Evolutionary conservation across 176 grass and related monocot genomes (phyloP).

Genomic region (Saccharum spontaneum): DNA sequence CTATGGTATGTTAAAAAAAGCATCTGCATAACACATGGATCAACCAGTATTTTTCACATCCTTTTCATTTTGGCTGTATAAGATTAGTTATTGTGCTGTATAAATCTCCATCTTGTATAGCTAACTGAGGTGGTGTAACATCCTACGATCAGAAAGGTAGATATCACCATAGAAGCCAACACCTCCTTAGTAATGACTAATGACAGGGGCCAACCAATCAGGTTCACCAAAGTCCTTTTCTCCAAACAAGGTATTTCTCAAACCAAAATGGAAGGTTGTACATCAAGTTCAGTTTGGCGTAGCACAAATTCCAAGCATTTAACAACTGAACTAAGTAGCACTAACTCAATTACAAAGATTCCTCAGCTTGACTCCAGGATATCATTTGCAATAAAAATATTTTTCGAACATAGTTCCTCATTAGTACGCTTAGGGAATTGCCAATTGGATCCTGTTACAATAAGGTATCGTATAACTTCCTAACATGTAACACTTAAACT

Average conservation of each 20-base stretch:
- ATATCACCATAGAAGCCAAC: neutral
- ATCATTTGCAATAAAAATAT: neutral
- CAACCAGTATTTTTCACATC: conserved; percentile 7
- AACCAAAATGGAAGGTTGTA: neutral
- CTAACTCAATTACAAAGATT: neutral
- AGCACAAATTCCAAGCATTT: neutral
- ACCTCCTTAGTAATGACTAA: neutral
- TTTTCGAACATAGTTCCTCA: neutral
- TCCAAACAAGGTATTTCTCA: conserved; percentile 14
- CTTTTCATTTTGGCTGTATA: neutral
- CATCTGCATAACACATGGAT: neutral
- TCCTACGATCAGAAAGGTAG: neutral
- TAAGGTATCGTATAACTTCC: neutral
- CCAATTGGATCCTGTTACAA: neutral
- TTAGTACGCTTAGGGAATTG: neutral
- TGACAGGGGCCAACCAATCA: neutral
- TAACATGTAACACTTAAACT: conserved; percentile 1
- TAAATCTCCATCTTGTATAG: neutral
- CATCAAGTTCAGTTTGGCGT: neutral
- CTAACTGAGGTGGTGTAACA: neutral
- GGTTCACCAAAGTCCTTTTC: neutral
- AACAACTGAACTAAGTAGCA: neutral
- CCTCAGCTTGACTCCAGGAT: neutral
- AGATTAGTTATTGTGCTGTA: neutral
- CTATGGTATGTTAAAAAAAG: neutral